Base-by-base conservation (phyloP, 108 stramenopile species). In the Fistulifera pelliculosa region DNA sequence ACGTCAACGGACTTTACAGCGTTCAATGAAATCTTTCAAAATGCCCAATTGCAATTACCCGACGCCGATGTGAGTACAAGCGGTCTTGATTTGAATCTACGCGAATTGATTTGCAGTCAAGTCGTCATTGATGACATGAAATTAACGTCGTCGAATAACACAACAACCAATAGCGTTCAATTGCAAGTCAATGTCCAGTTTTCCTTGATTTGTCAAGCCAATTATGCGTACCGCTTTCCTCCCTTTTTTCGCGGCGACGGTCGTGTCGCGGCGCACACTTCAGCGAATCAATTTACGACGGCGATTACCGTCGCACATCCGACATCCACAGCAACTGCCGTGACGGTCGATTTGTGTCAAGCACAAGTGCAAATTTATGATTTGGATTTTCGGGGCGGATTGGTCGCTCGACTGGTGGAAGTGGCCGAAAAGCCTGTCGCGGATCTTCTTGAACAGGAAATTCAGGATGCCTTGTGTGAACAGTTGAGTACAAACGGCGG, bases 311-410 rank as follows among this genome's bases (percentile, higher is more conserved):
- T 35, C 8, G 6, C 3, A 35, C 31, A 35, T 8, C 8, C 31
- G 31, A 6, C 31, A 8, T 35, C 31, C 31, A n/a, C n/a, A n/a
- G 31, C 3, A 3, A 35, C 31, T 3, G 19, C 16, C 19, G 44
- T 45, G 16, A 45, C 44, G 16, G 21, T 45, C 19, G 21, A 45
- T 21, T 11, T 21, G 44, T 51, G 50, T 22, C 21, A 16, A 16
- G 27, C 50, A 23, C n/a, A 16, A 23, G 50, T 51, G 4, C n/a
- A 51, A n/a, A 27, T 51, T 28, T 27, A 22, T 12, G 50, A 51
- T 28, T 51, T 51, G 26, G 50, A 51, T 22, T 51, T 51, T 51
- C n/a, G 22, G 16, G 50, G 50, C 5, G 50, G 50, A 7, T 16
- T 25, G 19, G 50, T 51, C 4, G 50, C 27, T 4, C 17, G 22